Evolutionary conservation across 352 stramenopile species (phyloP), one percentile per base, ranked within the genome.

Genomic region (Pythium scleroteichum): DNA sequence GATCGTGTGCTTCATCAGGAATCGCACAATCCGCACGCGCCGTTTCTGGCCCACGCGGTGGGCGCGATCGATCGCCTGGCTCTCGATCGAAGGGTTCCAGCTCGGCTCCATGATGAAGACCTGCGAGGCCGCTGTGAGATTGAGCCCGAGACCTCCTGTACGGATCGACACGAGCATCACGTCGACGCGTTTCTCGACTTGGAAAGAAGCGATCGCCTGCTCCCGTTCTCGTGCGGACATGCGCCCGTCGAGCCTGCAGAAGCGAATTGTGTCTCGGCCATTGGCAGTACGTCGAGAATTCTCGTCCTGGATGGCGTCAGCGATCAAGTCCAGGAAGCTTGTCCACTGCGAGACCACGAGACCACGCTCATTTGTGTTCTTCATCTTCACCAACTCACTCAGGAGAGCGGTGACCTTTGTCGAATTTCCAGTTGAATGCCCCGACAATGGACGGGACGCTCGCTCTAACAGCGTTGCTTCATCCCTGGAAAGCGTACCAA

Each of bases 71-170:
- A 97, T 81, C 0, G 91, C 91, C 52, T 98, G 91, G 23, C 64
- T 80, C 69, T 98, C 92, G n/a, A 97, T 70, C 19, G 88, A 95
- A 5, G 88, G 90, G 64, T 98, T 97, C 78, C 90, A 93, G 35
- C 87, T 90, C 23, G 92, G 92, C 73, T 98, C 92, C 79, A 98
- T 94, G 47, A 98, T 78, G 68, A 98, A 98, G 32, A 98, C 90
- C 39, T 97, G 84, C 24, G 88, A 89, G 16, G 92, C 92, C 50
- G 91, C 78, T 5, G 92, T 98, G 38, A 98, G 78, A 58, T 98
- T 98, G 48, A 98, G 82, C 13, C 92, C 94, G 19, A 95, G 78
- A 5, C 89, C 90, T 39, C 94, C 94, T 1, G 85, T 93, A 40
- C 88, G 87, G 33, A 97, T 56, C 8, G 85, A 96, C 35, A 98